Percentiles rank a stretch among this genome's conserved stretches.
phyloP scores from a whole-genome alignment of 768 basidiomycete species.

The Punctularia strigosozonata region DNA sequence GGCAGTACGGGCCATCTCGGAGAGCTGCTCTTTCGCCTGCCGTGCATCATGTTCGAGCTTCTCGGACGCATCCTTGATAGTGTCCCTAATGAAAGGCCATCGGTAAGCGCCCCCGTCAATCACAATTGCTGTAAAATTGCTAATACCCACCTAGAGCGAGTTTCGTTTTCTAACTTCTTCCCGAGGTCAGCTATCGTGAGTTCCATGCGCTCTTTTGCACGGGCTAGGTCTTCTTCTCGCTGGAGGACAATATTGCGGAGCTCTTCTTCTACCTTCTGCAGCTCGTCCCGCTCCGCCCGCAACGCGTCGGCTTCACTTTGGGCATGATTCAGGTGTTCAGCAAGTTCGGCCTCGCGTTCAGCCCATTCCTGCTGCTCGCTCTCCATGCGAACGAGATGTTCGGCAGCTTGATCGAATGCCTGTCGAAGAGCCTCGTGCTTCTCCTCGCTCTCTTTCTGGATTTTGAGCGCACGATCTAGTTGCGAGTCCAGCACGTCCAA shows the following conservation, averaged over 20 bases:
- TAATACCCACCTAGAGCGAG: constrained; percentile 44
- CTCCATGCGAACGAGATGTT: constrained; percentile 78
- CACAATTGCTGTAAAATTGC: constrained; percentile 2
- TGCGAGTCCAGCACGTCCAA: constrained; percentile 80
- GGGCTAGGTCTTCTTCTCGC: constrained; percentile 69
- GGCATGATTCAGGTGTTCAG: constrained; percentile 42
- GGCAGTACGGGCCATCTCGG: constrained; percentile 65
- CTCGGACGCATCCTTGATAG: constrained; percentile 45
- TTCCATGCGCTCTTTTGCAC: constrained; percentile 70
- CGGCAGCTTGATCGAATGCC: constrained; percentile 76
- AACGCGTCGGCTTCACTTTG: constrained; percentile 49
- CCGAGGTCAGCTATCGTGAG: constrained; percentile 53
- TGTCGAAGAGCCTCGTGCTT: constrained; percentile 59
- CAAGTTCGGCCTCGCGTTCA: constrained; percentile 50
- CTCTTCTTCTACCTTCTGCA: constrained; percentile 58
- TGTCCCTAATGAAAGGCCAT: constrained; percentile 41
- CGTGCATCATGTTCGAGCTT: constrained; percentile 57
- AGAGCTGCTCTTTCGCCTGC: constrained; percentile 63
- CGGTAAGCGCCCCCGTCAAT: too few species aligned
- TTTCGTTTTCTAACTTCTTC: constrained; percentile 54
- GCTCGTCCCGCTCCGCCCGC: constrained; percentile 44
- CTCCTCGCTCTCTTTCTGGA: constrained; percentile 73
- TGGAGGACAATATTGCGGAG: constrained; percentile 54
- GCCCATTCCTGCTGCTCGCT: constrained; percentile 60
- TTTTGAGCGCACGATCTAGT: constrained; percentile 63